phyloP scores from a whole-genome alignment of 1,284 basidiomycete genomes.

The Sanghuangporus weigelae region DNA sequence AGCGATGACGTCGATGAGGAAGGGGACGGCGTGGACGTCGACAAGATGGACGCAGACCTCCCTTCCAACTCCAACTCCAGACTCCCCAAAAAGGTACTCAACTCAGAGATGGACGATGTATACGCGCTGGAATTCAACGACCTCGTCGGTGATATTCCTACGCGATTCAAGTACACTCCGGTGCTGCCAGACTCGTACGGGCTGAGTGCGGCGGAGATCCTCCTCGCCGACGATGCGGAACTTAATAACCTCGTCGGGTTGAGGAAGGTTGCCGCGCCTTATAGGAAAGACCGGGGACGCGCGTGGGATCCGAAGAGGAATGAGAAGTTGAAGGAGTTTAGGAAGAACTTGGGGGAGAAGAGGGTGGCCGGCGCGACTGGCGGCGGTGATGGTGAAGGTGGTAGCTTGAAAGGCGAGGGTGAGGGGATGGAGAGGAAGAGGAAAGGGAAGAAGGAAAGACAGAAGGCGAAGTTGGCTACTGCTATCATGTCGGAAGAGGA shows the following conservation, averaged over 20 bases:
- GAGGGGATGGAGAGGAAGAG: conserved; percentile 18
- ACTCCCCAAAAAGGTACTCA: conserved; percentile 75
- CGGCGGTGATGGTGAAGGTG: neutral
- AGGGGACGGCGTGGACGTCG: conserved; percentile 54
- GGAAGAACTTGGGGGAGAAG: conserved; percentile 42
- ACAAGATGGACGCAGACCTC: conserved; percentile 72
- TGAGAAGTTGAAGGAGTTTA: conserved; percentile 73
- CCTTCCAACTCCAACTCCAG: conserved; percentile 43
- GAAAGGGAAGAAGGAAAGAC: conserved; percentile 32
- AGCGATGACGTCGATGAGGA: conserved; percentile 30
- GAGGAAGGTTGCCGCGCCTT: conserved; percentile 83
- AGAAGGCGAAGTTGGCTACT: conserved; percentile 37
- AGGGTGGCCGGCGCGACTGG: neutral
- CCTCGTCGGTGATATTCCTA: conserved; percentile 87
- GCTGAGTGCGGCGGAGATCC: conserved; percentile 82
- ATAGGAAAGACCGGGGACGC: conserved; percentile 50
- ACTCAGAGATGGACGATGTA: conserved; percentile 88
- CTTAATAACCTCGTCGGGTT: conserved; percentile 88
- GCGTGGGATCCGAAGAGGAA: conserved; percentile 63
- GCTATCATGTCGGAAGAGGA: neutral
- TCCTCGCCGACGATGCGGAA: conserved; percentile 90
- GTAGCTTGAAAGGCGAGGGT: conserved; percentile 13
- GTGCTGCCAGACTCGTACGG: conserved; percentile 67
- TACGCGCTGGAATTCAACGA: conserved; percentile 94
- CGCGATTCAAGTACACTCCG: conserved; percentile 88